Evolutionary conservation across 305 asterid species (phyloP).

Genomic region (Fraxinus ornus): DNA sequence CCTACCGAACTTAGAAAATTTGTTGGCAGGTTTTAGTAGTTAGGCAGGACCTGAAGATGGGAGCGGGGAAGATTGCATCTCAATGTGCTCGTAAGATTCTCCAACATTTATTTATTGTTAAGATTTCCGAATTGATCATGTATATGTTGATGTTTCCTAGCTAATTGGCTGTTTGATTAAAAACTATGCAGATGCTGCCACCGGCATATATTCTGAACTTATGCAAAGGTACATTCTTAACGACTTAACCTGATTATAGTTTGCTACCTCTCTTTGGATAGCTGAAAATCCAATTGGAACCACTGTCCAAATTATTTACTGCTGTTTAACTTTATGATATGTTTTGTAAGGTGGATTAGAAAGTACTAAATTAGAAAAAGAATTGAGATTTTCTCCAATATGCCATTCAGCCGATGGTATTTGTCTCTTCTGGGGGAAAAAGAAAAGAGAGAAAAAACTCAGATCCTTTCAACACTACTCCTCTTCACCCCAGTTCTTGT

Average conservation of each 20-base stretch:
- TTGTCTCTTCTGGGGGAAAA: background rate
- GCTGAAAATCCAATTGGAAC: background rate
- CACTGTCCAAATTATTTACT: background rate
- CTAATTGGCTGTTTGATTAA: background rate
- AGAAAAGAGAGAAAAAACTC: background rate
- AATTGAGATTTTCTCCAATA: background rate
- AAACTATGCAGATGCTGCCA: slow-evolving; percentile 80
- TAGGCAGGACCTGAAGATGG: slow-evolving; percentile 93
- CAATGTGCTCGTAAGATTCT: slow-evolving; percentile 92
- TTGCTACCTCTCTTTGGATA: slow-evolving; percentile 6
- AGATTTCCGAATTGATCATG: background rate
- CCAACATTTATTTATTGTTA: slow-evolving; percentile 13
- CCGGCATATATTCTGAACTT: slow-evolving; percentile 86
- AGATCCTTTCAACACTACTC: background rate
- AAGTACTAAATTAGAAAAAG: background rate
- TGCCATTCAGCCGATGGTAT: background rate
- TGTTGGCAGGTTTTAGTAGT: slow-evolving; percentile 79
- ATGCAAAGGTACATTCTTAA: slow-evolving; percentile 58
- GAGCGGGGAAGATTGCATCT: slow-evolving; percentile 87
- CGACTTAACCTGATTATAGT: slow-evolving; percentile 10
- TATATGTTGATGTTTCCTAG: background rate
- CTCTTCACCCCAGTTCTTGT: background rate
- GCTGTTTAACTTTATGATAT: background rate
- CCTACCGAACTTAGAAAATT: slow-evolving; percentile 18
- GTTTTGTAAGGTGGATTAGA: background rate